phyloP scores from a whole-genome alignment of 2,329 filamentous ascomycete species.

The Amauroascus niger region DNA sequence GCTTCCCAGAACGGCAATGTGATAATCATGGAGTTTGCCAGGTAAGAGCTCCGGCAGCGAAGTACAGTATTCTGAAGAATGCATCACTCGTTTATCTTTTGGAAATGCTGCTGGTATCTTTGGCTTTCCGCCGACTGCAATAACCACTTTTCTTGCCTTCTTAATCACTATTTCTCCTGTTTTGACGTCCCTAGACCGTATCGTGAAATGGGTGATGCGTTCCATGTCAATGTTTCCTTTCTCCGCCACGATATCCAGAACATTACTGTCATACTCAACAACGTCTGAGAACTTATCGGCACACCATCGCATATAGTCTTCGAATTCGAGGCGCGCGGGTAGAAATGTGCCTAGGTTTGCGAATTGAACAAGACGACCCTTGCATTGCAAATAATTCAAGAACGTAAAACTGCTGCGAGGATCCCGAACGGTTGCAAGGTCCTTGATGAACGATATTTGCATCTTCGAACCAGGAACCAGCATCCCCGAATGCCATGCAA shows the following conservation, averaged over 20 bases:
- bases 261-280: slow-evolving; percentile 69
- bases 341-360: slow-evolving; percentile 85
- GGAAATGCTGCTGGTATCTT: slow-evolving; percentile 64
- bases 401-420: slow-evolving; percentile 89
- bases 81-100: slow-evolving; percentile 62
- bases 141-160: slow-evolving; percentile 45
- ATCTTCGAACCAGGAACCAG: slow-evolving; percentile 84
- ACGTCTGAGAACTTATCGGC: slow-evolving; percentile 64
- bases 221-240: slow-evolving; percentile 27
- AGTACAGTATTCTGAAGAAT: slow-evolving; percentile 74
- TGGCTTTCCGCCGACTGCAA: slow-evolving; percentile 58
- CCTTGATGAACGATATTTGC: slow-evolving; percentile 97
- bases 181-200: slow-evolving; percentile 53
- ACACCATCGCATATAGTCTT: slow-evolving; percentile 93
- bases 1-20: slow-evolving; percentile 77
- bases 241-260: slow-evolving; percentile 58
- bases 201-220: slow-evolving; percentile 54
- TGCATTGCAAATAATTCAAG: slow-evolving; percentile 79
- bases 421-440: slow-evolving; percentile 79
- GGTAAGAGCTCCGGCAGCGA: slow-evolving; percentile 31
- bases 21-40: slow-evolving; percentile 44
- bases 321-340: slow-evolving; percentile 76
- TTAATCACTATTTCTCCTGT: slow-evolving; percentile 34
- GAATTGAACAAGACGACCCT: slow-evolving; percentile 76
- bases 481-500: slow-evolving; percentile 94